phyloP scores from a whole-genome alignment of 768 basidiomycete genomes.

The Boletus eberwhitei region DNA sequence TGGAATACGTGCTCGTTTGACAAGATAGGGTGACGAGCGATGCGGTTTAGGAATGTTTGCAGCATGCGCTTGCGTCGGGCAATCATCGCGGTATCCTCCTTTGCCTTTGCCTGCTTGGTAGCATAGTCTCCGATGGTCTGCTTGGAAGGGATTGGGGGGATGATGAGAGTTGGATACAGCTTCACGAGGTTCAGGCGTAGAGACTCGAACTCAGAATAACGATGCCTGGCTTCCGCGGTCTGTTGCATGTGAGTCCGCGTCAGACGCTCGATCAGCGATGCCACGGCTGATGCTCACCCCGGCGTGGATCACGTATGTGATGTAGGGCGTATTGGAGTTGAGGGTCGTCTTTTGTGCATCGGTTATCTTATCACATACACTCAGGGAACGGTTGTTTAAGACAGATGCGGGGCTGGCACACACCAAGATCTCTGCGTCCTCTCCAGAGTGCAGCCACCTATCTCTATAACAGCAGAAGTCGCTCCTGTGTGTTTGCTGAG shows the following conservation, averaged over 20 bases:
- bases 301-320: constrained; percentile 87
- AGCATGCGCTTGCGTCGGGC: constrained; percentile 90
- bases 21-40: constrained; percentile 88
- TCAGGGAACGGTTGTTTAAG: constrained; percentile 1
- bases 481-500: constrained; percentile 56
- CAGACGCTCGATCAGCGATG: constrained; percentile 1
- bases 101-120: constrained; percentile 93
- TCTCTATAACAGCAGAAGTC: constrained; percentile 80
- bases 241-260: constrained; percentile 32
- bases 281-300: constrained; percentile 54
- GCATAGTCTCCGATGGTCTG: constrained; percentile 96
- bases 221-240: constrained; percentile 79
- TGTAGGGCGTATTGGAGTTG: constrained; percentile 87
- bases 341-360: constrained; percentile 95
- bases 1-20: constrained; percentile 97
- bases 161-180: constrained; percentile 93
- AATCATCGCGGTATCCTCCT: constrained; percentile 92
- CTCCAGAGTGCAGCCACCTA: constrained; percentile 74
- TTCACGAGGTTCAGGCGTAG: constrained; percentile 77
- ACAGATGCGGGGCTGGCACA: constrained; percentile 23
- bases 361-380: constrained; percentile 59
- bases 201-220: constrained; percentile 98
- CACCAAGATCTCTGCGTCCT: constrained; percentile 78
- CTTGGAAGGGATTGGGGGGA: constrained; percentile 97
- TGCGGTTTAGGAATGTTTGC: constrained; percentile 89